Evolutionary conservation across 306 rosid species (phyloP).

Genomic region (Cyamopsis tetragonoloba): DNA sequence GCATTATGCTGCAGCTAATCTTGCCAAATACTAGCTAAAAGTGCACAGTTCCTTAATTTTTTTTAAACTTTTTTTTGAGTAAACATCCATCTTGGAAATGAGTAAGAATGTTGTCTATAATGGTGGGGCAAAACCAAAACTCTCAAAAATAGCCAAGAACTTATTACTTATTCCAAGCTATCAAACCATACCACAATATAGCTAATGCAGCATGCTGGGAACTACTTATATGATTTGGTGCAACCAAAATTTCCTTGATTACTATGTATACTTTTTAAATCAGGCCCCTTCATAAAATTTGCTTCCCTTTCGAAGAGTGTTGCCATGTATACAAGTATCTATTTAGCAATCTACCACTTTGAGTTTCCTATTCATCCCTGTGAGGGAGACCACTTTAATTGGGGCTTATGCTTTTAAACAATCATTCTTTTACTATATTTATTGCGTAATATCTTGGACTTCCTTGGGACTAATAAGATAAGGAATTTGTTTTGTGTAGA

Average conservation of each 20-base stretch:
- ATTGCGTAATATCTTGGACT: not conserved
- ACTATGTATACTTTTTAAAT: not conserved
- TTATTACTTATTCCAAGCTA: not conserved
- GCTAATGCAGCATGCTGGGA: not conserved
- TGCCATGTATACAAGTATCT: not conserved
- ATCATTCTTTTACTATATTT: not conserved
- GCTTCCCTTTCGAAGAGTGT: not conserved
- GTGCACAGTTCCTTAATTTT: not conserved
- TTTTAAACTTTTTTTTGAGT: not conserved
- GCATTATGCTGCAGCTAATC: not conserved
- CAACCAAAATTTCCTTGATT: not conserved
- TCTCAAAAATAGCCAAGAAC: not conserved
- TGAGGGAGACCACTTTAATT: not conserved
- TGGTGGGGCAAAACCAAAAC: not conserved
- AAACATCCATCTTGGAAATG: not conserved
- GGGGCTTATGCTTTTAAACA: not conserved
- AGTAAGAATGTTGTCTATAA: not conserved
- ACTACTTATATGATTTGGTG: not conserved
- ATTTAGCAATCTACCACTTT: not conserved
- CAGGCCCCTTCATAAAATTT: not conserved
- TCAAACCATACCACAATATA: not conserved
- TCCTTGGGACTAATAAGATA: conserved; percentile 9
- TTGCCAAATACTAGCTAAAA: not conserved
- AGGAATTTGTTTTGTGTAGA: conserved; percentile 41
- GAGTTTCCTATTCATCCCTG: conserved; percentile 18